Conservation (phyloP, 371 early-diverging fungal species). For the Mortierella sp. region DNA sequence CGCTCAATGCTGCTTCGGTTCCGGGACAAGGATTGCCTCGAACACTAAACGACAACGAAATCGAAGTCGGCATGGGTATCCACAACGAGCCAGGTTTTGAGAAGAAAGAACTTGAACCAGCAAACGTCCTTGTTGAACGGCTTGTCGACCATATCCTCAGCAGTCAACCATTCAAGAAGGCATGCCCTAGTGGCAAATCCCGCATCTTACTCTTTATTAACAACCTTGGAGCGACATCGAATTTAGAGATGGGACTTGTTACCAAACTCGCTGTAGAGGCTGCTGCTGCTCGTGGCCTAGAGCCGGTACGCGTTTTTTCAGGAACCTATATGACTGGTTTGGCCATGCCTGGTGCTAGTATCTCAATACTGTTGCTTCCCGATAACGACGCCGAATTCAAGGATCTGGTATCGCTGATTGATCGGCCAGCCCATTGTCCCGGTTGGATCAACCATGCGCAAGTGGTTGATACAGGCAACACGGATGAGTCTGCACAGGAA, state of each 20-base stretch:
- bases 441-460: constrained; percentile 65
- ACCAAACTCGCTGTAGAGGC: constrained; percentile 70
- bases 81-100: constrained; percentile 78
- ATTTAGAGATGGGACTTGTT: constrained; percentile 74
- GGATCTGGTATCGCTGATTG: constrained; percentile 58
- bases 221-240: constrained; percentile 81
- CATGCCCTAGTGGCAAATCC: constrained; percentile 18
- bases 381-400: constrained; percentile 37
- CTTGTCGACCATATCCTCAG: constrained; percentile 67
- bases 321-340: constrained; percentile 81
- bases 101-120: constrained; percentile 59
- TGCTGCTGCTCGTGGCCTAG: constrained; percentile 41
- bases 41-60: constrained; percentile 58
- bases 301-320: constrained; percentile 65
- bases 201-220: constrained; percentile 75
- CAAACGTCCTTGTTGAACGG: constrained; percentile 60
- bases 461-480: constrained; percentile 48
- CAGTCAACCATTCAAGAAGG: constrained; percentile 58
- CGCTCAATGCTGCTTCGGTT: constrained; percentile 77
- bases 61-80: constrained; percentile 82
- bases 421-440: constrained; percentile 60
- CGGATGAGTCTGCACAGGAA: constrained; percentile 47
- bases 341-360: constrained; percentile 81
- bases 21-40: constrained; percentile 70
- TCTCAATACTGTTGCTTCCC: constrained; percentile 68